Evolutionary conservation across 305 asterid genomes (phyloP).

Genomic region (Solanum hybrid): DNA sequence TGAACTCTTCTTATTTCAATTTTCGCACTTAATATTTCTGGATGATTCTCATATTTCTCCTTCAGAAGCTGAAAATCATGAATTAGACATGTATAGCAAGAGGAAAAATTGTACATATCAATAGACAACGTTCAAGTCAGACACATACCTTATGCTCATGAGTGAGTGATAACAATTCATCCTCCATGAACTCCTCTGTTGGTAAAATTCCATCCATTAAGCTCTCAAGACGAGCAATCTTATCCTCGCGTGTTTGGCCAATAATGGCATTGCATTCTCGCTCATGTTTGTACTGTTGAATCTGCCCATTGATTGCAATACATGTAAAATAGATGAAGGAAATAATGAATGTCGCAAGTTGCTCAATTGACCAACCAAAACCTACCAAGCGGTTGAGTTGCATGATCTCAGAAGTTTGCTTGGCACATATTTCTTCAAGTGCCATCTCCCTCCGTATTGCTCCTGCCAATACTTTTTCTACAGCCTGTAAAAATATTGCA

Average conservation of each 20-base stretch:
- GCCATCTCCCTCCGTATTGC: conserved; percentile 99
- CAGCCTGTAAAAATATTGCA: conserved; percentile 53
- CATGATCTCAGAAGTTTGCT: conserved; percentile 69
- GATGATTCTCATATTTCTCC: conserved; percentile 81
- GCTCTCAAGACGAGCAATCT: conserved; percentile 89
- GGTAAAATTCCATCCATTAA: conserved; percentile 88
- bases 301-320: conserved; percentile 25
- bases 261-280: conserved; percentile 87
- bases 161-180: conserved; percentile 57
- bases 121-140: background rate
- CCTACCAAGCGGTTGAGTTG: conserved; percentile 90
- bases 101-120: conserved; percentile 3
- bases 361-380: conserved; percentile 9
- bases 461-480: conserved; percentile 94
- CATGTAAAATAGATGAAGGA: background rate
- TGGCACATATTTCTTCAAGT: conserved; percentile 73
- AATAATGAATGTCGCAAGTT: background rate
- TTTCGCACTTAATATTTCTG: conserved; percentile 68
- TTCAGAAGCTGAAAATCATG: conserved; percentile 57
- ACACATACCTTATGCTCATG: conserved; percentile 69
- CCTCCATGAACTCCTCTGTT: conserved; percentile 84
- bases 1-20: conserved; percentile 67
- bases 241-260: conserved; percentile 89
- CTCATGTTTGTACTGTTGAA: conserved; percentile 97
- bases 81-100: conserved; percentile 16